Evolutionary conservation across 805 yeast species (phyloP).

Genomic region (Candida ulmi): DNA sequence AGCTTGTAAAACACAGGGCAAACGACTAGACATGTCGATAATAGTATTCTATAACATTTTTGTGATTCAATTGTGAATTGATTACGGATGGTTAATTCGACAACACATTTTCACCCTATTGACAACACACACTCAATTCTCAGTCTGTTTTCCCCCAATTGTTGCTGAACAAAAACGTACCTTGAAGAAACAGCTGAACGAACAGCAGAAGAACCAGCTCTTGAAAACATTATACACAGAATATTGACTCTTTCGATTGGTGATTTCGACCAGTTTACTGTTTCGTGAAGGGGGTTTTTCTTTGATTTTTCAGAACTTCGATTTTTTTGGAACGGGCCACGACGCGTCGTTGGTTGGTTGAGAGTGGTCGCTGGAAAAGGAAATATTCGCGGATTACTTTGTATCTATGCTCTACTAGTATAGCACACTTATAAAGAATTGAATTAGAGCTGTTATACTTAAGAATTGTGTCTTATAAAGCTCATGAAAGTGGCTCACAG

Average conservation of each 20-base stretch:
- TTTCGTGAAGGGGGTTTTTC: constrained; percentile 11
- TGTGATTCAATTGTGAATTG: too few relatives aligned
- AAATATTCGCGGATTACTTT: background rate
- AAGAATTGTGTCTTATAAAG: too few relatives aligned
- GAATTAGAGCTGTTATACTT: too few relatives aligned
- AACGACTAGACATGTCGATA: too few relatives aligned
- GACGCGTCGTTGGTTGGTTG: constrained; percentile 17
- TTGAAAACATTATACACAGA: constrained; percentile 19
- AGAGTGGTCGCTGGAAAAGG: background rate
- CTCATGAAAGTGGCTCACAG: too few relatives aligned
- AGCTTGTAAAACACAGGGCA: too few relatives aligned
- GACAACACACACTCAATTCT: background rate
- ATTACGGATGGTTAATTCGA: too few relatives aligned
- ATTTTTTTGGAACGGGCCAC: constrained; percentile 9
- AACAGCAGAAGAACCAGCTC: constrained; percentile 26
- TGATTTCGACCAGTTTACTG: background rate
- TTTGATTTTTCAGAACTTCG: constrained; percentile 12
- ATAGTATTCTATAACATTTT: too few relatives aligned
- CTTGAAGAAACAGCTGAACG: constrained; percentile 26
- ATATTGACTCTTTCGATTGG: constrained; percentile 3
- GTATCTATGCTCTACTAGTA: background rate
- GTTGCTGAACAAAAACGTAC: constrained; percentile 13
- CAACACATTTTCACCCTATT: constrained; percentile 3
- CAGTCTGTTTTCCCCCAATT: background rate
- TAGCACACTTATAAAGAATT: too few relatives aligned